Percentiles rank a stretch among this genome's conserved stretches.
Conservation (phyloP, 192 early-diverging fungal genomes). For the Powellomyces hirtus region DNA sequence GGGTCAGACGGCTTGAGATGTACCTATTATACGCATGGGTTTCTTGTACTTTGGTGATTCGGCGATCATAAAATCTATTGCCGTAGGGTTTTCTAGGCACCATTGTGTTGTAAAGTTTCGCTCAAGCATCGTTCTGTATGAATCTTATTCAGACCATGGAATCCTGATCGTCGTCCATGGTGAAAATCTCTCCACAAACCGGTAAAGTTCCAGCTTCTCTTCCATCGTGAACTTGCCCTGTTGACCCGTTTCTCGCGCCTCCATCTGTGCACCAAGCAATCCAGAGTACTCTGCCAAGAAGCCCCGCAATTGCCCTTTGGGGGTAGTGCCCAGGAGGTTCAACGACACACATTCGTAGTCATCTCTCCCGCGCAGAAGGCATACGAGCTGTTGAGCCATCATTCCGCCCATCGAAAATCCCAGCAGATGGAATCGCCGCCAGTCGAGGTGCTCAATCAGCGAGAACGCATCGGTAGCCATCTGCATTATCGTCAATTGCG, state of each 20-base stretch:
- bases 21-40: too few species aligned
- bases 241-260: neutral
- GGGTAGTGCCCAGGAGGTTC: neutral
- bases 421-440: constrained; percentile 36
- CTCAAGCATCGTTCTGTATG: too few species aligned
- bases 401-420: constrained; percentile 37
- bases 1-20: too few species aligned
- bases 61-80: too few species aligned
- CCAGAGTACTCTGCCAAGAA: neutral
- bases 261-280: neutral
- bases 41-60: too few species aligned
- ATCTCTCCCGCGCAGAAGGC: constrained; percentile 23
- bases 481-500: constrained; percentile 25
- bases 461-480: constrained; percentile 40
- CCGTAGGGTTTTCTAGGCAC: too few species aligned
- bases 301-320: neutral
- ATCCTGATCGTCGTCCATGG: too few species aligned
- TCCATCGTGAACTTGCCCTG: too few species aligned
- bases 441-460: constrained; percentile 27
- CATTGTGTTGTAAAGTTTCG: too few species aligned
- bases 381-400: constrained; percentile 20
- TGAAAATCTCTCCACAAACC: neutral
- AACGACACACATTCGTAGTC: neutral
- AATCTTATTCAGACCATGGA: too few species aligned
- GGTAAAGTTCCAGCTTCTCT: neutral